A percentile compares a stretch with the other conserved stretches of the same genome.
These are phyloP conservation scores for Calonectria ilicicola DNA, from an alignment of 2,329 filamentous ascomycete species.

Conservation along the genomic window DNA sequence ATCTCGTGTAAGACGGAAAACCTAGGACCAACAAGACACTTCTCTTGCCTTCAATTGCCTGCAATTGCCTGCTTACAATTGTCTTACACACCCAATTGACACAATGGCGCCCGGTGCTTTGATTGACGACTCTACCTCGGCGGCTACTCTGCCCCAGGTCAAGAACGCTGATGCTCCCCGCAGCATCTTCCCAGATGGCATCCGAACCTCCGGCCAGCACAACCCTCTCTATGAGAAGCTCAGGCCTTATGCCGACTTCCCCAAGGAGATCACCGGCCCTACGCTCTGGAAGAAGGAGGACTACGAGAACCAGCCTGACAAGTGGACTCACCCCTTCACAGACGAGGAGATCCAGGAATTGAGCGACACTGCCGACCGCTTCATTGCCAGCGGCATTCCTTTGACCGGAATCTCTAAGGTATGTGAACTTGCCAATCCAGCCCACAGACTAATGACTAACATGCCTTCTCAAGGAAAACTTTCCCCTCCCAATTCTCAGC, in stretches of 20 bases:
- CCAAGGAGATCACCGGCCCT: conserved; percentile 75
- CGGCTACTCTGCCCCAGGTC: conserved; percentile 37
- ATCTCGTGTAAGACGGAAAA: background rate
- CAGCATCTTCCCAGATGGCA: conserved; percentile 58
- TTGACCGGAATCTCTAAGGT: conserved; percentile 73
- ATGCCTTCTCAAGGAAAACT: conserved; percentile 49
- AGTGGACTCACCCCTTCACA: conserved; percentile 81
- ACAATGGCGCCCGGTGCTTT: background rate
- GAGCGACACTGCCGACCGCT: conserved; percentile 74
- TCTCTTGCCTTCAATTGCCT: conserved; percentile 15
- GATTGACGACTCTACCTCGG: conserved; percentile 31
- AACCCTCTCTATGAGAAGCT: conserved; percentile 74
- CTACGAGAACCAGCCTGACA: conserved; percentile 72
- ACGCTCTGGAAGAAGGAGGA: conserved; percentile 81
- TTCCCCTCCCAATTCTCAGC: conserved; percentile 56
- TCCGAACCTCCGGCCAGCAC: conserved; percentile 76
- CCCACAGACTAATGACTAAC: conserved; percentile 16
- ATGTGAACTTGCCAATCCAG: background rate
- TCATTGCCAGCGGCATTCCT: conserved; percentile 73
- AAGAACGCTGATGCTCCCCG: conserved; percentile 43
- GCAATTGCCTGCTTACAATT: conserved; percentile 12
- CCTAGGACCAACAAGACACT: background rate
- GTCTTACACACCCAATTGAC: background rate
- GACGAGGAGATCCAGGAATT: conserved; percentile 76
- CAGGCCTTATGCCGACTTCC: conserved; percentile 76